These are phyloP conservation scores for Pseudocercospora fuligena DNA, from an alignment of 2,329 filamentous ascomycete species.

Conservation along the genomic window DNA sequence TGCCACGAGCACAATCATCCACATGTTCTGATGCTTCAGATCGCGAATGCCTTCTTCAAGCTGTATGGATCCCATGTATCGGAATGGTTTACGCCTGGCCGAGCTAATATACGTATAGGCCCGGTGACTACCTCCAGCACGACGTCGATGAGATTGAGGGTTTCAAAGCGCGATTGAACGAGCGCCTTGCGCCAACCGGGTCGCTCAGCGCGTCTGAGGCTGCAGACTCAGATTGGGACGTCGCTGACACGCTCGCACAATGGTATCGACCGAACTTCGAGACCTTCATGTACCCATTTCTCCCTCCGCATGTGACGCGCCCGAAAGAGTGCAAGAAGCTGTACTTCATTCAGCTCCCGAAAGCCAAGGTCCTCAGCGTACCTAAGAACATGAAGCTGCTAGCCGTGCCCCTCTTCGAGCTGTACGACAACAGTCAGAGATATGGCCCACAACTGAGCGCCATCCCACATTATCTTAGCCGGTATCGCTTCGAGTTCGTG, in stretches of 20 bases:
- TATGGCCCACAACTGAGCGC: constrained; percentile 96
- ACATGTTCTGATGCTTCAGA: constrained; percentile 98
- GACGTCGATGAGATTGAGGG: constrained; percentile 90
- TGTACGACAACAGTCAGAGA: constrained; percentile 94
- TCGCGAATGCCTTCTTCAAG: constrained; percentile 99
- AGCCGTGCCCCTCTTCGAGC: constrained; percentile 93
- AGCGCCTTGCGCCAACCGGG: constrained; percentile 82
- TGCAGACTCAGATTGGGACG: constrained; percentile 72
- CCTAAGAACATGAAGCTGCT: constrained; percentile 99
- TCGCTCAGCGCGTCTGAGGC: constrained; percentile 76
- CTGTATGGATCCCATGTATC: background rate
- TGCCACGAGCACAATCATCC: constrained; percentile 99
- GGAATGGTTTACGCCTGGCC: too few relatives aligned
- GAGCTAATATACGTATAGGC: constrained; percentile 52
- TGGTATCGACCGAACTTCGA: constrained; percentile 99
- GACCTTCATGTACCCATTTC: constrained; percentile 99
- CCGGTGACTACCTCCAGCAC: constrained; percentile 88
- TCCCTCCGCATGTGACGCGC: constrained; percentile 91
- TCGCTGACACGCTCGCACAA: constrained; percentile 92
- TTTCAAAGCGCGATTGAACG: constrained; percentile 93
- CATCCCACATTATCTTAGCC: constrained; percentile 90
- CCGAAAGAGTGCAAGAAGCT: constrained; percentile 99
- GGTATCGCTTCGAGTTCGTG: constrained; percentile 97
- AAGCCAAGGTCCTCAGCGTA: constrained; percentile 91
- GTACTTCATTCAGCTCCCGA: constrained; percentile 92